phyloP scores from a whole-genome alignment of 1,284 basidiomycete genomes.

The Porodaedalea pini region DNA sequence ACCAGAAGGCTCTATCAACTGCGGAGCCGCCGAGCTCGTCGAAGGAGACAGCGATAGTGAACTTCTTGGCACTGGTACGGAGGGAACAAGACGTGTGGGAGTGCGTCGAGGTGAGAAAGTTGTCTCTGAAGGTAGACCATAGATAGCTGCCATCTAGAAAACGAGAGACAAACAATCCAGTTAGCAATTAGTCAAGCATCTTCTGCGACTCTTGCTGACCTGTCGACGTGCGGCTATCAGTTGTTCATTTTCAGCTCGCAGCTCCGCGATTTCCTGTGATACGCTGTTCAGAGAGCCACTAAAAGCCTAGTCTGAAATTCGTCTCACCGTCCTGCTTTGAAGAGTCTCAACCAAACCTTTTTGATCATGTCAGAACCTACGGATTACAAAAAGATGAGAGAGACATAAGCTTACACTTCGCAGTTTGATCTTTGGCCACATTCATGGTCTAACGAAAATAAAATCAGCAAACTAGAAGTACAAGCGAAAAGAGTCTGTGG shows the following conservation, averaged over 20 bases:
- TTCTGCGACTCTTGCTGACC: background rate
- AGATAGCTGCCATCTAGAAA: constrained; percentile 18
- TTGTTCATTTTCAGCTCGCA: constrained; percentile 4
- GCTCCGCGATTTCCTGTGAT: background rate
- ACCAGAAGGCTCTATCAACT: background rate
- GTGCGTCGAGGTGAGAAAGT: constrained; percentile 8
- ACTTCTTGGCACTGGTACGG: background rate
- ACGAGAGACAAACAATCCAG: background rate
- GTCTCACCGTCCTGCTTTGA: background rate
- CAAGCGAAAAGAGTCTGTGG: background rate
- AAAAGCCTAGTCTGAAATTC: background rate
- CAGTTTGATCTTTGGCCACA: background rate
- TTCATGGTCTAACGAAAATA: background rate
- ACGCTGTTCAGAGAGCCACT: background rate
- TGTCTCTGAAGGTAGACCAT: constrained; percentile 11
- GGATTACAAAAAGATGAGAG: background rate
- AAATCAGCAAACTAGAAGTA: background rate
- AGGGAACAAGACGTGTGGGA: background rate
- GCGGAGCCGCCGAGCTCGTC: background rate
- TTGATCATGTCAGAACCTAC: background rate
- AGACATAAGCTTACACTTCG: background rate
- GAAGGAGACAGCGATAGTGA: constrained; percentile 11
- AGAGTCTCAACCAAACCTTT: background rate
- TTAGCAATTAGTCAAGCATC: background rate
- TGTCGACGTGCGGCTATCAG: constrained; percentile 10